A percentile compares a stretch with the other conserved stretches of the same genome.
phyloP scores from a whole-genome alignment of 2,329 filamentous ascomycete genomes.

The Aspergillus sp. region DNA sequence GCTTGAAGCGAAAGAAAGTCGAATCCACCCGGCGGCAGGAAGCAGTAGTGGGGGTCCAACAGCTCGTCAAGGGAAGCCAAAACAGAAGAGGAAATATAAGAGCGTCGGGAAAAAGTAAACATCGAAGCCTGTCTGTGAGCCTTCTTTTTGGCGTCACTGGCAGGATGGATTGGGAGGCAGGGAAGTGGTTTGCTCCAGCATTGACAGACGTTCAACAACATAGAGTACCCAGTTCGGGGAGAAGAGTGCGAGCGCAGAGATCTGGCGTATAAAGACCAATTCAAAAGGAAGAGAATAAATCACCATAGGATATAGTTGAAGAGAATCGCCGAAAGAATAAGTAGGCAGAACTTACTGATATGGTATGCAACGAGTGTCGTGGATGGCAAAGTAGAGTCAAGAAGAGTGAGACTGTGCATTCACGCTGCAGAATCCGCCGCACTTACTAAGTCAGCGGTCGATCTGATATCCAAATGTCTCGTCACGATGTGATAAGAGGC shows the following conservation, averaged over 20 bases:
- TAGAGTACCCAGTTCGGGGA: too few relatives aligned
- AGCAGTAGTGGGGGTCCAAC: constrained; percentile 5
- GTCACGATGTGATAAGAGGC: neutral
- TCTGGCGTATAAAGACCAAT: too few relatives aligned
- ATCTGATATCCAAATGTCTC: neutral
- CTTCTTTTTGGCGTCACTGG: constrained; percentile 11
- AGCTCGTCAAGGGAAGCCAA: constrained; percentile 8
- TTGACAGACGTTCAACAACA: neutral
- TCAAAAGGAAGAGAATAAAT: too few relatives aligned
- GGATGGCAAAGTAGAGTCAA: too few relatives aligned
- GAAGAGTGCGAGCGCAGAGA: too few relatives aligned
- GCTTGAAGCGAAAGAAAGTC: neutral
- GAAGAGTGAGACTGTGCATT: too few relatives aligned
- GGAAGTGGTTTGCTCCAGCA: neutral
- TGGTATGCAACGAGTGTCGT: too few relatives aligned
- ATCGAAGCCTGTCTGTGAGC: constrained; percentile 8
- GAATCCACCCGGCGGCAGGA: neutral
- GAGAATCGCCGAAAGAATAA: too few relatives aligned
- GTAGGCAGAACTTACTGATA: too few relatives aligned
- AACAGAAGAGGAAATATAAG: constrained; percentile 7
- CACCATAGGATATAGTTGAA: too few relatives aligned
- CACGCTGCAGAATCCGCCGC: too few relatives aligned
- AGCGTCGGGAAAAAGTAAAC: constrained; percentile 11
- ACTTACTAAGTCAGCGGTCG: too few relatives aligned
- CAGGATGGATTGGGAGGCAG: neutral